phyloP scores from a whole-genome alignment of 805 yeast species.

The Saccharomycopsis capsularis region DNA sequence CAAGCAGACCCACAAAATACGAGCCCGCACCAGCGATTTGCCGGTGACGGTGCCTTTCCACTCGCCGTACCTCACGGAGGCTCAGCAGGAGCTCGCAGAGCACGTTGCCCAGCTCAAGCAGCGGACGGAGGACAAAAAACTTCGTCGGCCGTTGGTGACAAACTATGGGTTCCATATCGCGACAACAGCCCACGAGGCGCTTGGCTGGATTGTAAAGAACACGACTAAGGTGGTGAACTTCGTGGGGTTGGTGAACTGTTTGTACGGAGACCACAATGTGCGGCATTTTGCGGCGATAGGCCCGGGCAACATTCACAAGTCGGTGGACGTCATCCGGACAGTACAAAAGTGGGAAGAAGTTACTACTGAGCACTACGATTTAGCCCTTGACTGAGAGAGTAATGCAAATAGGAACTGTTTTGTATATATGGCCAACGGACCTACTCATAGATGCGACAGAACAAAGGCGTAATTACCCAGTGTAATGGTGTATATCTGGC shows the following conservation, averaged over 20 bases:
- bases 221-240: conserved; percentile 18
- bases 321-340: conserved; percentile 1
- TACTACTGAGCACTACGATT: not conserved
- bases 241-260: conserved; percentile 11
- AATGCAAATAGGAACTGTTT: too few species aligned
- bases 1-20: not conserved
- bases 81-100: conserved; percentile 10
- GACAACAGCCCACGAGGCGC: conserved; percentile 4
- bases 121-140: not conserved
- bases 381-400: too few species aligned
- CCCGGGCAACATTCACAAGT: conserved; percentile 17
- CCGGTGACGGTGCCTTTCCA: conserved; percentile 20
- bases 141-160: conserved; percentile 9
- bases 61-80: conserved; percentile 7
- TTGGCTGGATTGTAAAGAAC: conserved; percentile 11
- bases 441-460: too few species aligned
- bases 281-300: conserved; percentile 10
- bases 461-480: too few species aligned
- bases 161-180: conserved; percentile 8
- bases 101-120: not conserved
- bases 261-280: conserved; percentile 11
- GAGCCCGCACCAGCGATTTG: conserved; percentile 7
- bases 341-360: conserved; percentile 3
- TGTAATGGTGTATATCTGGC: too few species aligned
- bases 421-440: too few species aligned